These are phyloP conservation scores for Pseudocercospora ulei DNA, from an alignment of 2,329 filamentous ascomycete genomes.

Conservation along the genomic window DNA sequence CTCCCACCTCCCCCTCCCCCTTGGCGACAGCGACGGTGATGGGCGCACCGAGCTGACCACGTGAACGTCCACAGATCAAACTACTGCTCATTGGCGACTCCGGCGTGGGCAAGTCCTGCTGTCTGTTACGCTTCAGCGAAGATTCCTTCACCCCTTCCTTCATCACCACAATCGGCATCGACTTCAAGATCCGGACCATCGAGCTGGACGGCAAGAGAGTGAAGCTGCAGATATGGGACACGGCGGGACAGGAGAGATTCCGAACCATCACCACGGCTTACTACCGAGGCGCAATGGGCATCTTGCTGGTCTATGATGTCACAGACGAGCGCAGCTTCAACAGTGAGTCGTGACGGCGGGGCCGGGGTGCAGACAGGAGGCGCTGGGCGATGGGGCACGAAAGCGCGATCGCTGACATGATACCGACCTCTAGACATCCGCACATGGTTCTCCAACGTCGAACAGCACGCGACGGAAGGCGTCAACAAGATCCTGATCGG, in stretches of 20 bases:
- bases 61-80: slow-evolving; percentile 50
- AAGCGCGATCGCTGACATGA: slow-evolving; percentile 20
- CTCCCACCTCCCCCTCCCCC: too few relatives aligned
- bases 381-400: not conserved
- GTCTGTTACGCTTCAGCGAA: slow-evolving; percentile 89
- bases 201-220: slow-evolving; percentile 97
- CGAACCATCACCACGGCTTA: slow-evolving; percentile 98
- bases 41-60: not conserved
- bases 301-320: slow-evolving; percentile 94
- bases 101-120: slow-evolving; percentile 94
- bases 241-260: slow-evolving; percentile 95
- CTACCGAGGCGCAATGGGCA: slow-evolving; percentile 97
- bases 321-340: slow-evolving; percentile 94
- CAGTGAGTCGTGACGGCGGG: slow-evolving; percentile 17
- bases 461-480: slow-evolving; percentile 98
- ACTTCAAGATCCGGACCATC: slow-evolving; percentile 99
- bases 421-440: slow-evolving; percentile 63
- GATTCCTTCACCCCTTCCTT: slow-evolving; percentile 96
- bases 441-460: slow-evolving; percentile 99
- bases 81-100: slow-evolving; percentile 93
- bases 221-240: slow-evolving; percentile 99
- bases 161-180: slow-evolving; percentile 98
- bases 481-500: slow-evolving; percentile 99
- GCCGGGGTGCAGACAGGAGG: not conserved
- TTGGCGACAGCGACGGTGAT: not conserved